Percentiles rank a stretch among this genome's conserved stretches.
Evolutionary conservation across 306 rosid genomes (phyloP).

Genomic region (Erythrophleum fordii): DNA sequence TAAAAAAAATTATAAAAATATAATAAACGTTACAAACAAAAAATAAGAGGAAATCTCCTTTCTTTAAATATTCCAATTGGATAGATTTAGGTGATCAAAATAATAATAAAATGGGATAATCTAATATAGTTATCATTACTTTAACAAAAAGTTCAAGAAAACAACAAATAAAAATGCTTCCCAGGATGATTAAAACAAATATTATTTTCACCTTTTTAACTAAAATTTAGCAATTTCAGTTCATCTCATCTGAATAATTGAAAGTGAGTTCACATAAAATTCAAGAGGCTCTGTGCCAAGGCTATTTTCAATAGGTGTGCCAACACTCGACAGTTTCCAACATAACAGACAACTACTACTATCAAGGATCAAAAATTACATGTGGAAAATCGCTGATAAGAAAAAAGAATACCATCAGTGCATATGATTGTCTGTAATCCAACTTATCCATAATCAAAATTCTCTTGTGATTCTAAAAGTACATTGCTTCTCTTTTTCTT

Average conservation of each 20-base stretch:
- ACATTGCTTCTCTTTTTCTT: slow-evolving; percentile 31
- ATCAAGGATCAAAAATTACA: slow-evolving; percentile 1
- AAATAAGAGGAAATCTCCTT: no score
- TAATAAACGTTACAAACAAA: no score
- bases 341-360: not conserved
- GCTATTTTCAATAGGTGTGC: not conserved
- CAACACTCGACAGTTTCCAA: not conserved
- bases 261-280: not conserved
- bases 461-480: slow-evolving; percentile 29
- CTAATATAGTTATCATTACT: no score
- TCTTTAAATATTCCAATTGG: no score
- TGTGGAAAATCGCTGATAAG: slow-evolving; percentile 3
- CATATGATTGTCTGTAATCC: slow-evolving; percentile 30
- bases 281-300: not conserved
- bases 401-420: slow-evolving; percentile 12
- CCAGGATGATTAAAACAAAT: no score
- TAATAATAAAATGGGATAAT: no score
- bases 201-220: not conserved
- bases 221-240: not conserved
- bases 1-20: no score
- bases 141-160: no score
- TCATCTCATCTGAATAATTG: not conserved
- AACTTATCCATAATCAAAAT: slow-evolving; percentile 38
- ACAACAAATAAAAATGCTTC: no score
- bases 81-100: no score